These are phyloP conservation scores for Trametes pubescens DNA, from an alignment of 1,284 basidiomycete species.

Conservation along the genomic window DNA sequence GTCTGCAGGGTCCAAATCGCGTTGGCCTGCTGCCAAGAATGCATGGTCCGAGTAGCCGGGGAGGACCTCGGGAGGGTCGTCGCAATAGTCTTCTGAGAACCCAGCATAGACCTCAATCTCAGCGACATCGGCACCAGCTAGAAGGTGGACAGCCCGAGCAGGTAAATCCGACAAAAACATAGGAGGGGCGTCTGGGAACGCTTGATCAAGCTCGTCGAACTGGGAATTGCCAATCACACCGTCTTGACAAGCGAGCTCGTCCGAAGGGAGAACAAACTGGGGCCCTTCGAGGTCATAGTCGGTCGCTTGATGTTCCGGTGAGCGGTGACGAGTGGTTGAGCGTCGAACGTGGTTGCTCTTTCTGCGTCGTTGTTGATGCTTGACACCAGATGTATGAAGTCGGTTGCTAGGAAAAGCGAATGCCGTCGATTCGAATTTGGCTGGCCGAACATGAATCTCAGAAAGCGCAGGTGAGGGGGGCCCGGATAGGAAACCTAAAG, in stretches of 20 bases:
- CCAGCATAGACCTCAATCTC: not conserved
- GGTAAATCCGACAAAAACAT: not conserved
- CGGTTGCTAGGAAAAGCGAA: not conserved
- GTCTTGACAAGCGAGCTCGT: too few relatives aligned
- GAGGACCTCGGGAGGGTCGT: too few relatives aligned
- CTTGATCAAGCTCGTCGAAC: too few relatives aligned
- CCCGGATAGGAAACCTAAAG: not conserved
- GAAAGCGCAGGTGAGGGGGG: conserved; percentile 12
- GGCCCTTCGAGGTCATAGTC: too few relatives aligned
- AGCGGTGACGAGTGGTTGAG: too few relatives aligned
- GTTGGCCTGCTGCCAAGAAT: too few relatives aligned
- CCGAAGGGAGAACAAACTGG: not conserved
- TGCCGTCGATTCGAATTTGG: not conserved
- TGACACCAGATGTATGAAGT: not conserved
- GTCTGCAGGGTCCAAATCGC: not conserved
- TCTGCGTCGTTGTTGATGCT: too few relatives aligned
- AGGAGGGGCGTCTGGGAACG: not conserved
- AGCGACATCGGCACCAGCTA: not conserved
- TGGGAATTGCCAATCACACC: too few relatives aligned
- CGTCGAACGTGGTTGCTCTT: too few relatives aligned
- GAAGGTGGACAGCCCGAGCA: not conserved
- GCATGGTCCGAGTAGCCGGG: too few relatives aligned
- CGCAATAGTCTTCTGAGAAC: too few relatives aligned
- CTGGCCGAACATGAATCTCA: not conserved
- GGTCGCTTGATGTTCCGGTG: too few relatives aligned